A percentile compares a stretch with the other conserved stretches of the same genome.
Conservation (phyloP, 2,329 filamentous ascomycete genomes). For the Cladobotryum protrusum region DNA sequence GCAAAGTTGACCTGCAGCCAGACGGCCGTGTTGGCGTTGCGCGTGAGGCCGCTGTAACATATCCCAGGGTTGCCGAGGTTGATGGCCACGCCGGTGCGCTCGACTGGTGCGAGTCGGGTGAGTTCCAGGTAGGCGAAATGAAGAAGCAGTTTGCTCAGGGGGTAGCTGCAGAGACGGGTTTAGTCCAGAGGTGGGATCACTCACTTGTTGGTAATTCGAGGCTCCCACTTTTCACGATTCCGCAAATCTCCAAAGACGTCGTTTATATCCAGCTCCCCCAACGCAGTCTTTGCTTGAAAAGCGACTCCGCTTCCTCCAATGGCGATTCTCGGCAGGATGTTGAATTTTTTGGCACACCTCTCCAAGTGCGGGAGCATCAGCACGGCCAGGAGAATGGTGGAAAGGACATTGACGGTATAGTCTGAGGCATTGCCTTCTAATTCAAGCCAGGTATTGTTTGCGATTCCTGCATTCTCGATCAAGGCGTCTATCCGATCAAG, state of each 20-base stretch:
- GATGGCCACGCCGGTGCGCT: slow-evolving; percentile 23
- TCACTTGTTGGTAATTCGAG: neutral
- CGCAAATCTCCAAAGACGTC: neutral
- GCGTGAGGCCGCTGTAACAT: slow-evolving; percentile 16
- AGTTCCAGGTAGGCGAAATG: slow-evolving; percentile 22
- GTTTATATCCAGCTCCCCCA: neutral
- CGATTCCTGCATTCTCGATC: slow-evolving; percentile 33
- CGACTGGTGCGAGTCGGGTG: slow-evolving; percentile 18
- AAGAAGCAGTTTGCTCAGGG: slow-evolving; percentile 23
- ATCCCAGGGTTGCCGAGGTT: slow-evolving; percentile 25
- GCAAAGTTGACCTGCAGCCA: neutral
- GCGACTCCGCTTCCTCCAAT: slow-evolving; percentile 22
- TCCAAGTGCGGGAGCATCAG: slow-evolving; percentile 37
- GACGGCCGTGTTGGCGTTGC: neutral
- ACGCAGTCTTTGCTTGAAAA: neutral
- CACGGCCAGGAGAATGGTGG: slow-evolving; percentile 39
- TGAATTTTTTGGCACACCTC: slow-evolving; percentile 27
- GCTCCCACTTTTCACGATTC: neutral
- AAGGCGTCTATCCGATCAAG: slow-evolving; percentile 37
- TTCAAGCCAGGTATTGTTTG: slow-evolving; percentile 13
- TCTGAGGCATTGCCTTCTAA: slow-evolving; percentile 37
- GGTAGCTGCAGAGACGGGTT: slow-evolving; percentile 12
- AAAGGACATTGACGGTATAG: slow-evolving; percentile 42
- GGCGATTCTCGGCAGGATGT: slow-evolving; percentile 29
- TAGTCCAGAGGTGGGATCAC: too few species aligned